phyloP scores from a whole-genome alignment of 2,329 filamentous ascomycete species.

The Apiospora phragmitis region DNA sequence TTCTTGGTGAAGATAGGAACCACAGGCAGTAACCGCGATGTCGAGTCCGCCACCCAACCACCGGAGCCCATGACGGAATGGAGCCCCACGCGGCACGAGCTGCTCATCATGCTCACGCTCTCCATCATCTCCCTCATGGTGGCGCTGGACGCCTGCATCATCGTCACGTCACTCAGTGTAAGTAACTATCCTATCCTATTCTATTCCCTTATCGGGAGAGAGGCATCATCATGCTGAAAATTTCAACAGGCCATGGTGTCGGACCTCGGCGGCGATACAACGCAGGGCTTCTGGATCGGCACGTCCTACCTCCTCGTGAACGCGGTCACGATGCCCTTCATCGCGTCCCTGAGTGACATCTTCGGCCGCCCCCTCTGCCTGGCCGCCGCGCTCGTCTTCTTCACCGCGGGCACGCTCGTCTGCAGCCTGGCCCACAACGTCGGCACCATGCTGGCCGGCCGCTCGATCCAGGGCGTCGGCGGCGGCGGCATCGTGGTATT shows the following conservation, averaged over 20 bases:
- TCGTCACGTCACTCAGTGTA: conserved; percentile 22
- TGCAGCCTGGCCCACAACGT: conserved; percentile 35
- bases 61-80: conserved; percentile 3
- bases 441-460: conserved; percentile 32
- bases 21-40: background rate
- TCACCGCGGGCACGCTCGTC: conserved; percentile 40
- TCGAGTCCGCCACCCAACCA: background rate
- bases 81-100: conserved; percentile 21
- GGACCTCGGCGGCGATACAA: conserved; percentile 26
- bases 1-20: background rate
- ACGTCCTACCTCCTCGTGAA: conserved; percentile 29
- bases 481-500: conserved; percentile 39
- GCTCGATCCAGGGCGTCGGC: conserved; percentile 37
- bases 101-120: conserved; percentile 23
- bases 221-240: background rate
- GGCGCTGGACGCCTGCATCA: conserved; percentile 22
- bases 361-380: conserved; percentile 32
- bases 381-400: conserved; percentile 33
- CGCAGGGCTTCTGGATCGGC: conserved; percentile 31
- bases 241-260: conserved; percentile 23
- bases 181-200: too few relatives aligned
- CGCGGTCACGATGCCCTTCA: conserved; percentile 29
- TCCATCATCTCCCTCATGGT: conserved; percentile 23
- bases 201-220: background rate
- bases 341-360: conserved; percentile 33